Evolutionary conservation across 805 yeast species (phyloP).

Genomic region (Saccharomycopsis synnaedendra): DNA sequence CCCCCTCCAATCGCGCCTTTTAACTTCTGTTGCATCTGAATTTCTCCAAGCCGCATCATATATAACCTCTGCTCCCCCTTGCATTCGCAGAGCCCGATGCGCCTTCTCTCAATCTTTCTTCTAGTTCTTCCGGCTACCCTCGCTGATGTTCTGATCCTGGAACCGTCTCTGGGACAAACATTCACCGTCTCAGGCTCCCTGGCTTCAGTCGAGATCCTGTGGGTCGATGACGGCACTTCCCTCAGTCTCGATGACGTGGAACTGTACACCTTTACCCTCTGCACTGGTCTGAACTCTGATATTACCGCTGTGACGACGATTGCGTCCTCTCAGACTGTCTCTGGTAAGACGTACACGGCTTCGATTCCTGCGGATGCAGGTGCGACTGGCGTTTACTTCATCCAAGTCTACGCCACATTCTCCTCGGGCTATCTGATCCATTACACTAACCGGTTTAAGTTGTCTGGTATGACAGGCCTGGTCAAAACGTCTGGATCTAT

Average conservation of each 20-base stretch:
- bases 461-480: constrained; percentile 66
- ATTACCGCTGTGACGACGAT: constrained; percentile 31
- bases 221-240: constrained; percentile 41
- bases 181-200: constrained; percentile 20
- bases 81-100: too few species aligned
- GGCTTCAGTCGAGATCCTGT: constrained; percentile 25
- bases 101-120: background rate
- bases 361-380: constrained; percentile 31
- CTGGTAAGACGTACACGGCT: constrained; percentile 25
- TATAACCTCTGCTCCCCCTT: too few species aligned
- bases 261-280: constrained; percentile 43
- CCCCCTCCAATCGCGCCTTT: too few species aligned
- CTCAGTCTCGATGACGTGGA: constrained; percentile 36
- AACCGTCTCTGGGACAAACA: constrained; percentile 18
- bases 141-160: constrained; percentile 21
- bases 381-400: constrained; percentile 55
- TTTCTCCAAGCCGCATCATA: too few species aligned
- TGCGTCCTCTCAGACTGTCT: constrained; percentile 22
- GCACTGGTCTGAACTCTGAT: constrained; percentile 52
- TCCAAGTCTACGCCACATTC: constrained; percentile 50
- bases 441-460: constrained; percentile 53
- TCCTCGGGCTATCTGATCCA: constrained; percentile 38
- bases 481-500: constrained; percentile 30
- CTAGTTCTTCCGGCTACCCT: background rate
- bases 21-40: too few species aligned